Conservation (phyloP, 768 basidiomycete species). For the Gloeostereum incarnatum region DNA sequence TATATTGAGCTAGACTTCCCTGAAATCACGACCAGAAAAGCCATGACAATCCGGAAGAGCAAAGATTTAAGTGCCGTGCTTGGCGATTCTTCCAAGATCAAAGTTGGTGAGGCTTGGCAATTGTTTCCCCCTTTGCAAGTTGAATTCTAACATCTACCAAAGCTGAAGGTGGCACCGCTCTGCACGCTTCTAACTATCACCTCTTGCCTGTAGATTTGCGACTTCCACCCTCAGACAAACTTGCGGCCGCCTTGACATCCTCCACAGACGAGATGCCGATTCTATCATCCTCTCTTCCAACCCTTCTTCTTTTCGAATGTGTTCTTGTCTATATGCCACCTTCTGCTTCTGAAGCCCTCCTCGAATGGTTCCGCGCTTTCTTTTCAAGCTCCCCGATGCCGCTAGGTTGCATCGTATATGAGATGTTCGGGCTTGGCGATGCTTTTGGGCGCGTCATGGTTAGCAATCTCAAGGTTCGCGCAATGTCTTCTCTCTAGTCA, state of each 20-base stretch:
- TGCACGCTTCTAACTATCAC: slow-evolving; percentile 51
- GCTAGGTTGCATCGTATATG: slow-evolving; percentile 68
- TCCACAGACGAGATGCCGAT: slow-evolving; percentile 17
- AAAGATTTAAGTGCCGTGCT: slow-evolving; percentile 42
- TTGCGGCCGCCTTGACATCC: slow-evolving; percentile 28
- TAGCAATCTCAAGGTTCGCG: slow-evolving; percentile 67
- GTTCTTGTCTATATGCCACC: slow-evolving; percentile 85
- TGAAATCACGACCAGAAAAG: slow-evolving; percentile 77
- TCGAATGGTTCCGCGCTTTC: slow-evolving; percentile 69
- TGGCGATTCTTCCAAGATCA: slow-evolving; percentile 33
- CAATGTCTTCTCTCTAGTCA: neutral
- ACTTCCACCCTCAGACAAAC: slow-evolving; percentile 33
- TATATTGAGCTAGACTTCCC: slow-evolving; percentile 93
- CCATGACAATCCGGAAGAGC: slow-evolving; percentile 68
- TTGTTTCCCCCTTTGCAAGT: neutral
- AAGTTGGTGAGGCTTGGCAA: slow-evolving; percentile 26
- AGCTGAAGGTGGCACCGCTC: slow-evolving; percentile 55
- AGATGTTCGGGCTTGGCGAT: slow-evolving; percentile 88
- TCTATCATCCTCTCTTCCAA: slow-evolving; percentile 60
- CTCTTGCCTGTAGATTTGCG: slow-evolving; percentile 78
- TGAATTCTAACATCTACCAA: slow-evolving; percentile 4
- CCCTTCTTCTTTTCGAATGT: slow-evolving; percentile 87
- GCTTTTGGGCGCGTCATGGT: slow-evolving; percentile 91
- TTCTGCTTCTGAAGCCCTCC: slow-evolving; percentile 40
- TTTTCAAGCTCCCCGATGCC: slow-evolving; percentile 16